Percentiles rank a stretch among this genome's conserved stretches.
These are phyloP conservation scores for Amylostereum chailletii DNA, from an alignment of 1,284 basidiomycete genomes.

Conservation along the genomic window DNA sequence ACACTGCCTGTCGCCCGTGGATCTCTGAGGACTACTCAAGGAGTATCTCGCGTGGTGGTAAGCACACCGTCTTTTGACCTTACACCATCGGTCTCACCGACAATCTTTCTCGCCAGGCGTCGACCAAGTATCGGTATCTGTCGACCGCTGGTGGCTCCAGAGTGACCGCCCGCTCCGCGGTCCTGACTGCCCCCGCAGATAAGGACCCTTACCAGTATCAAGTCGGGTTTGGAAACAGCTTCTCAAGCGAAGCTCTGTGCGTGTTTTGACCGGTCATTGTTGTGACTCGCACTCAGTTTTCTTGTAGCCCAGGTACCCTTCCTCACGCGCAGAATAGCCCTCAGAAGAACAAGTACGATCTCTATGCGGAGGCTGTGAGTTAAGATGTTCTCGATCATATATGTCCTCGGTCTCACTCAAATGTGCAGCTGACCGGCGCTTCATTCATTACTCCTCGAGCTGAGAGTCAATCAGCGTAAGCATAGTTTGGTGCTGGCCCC, in stretches of 20 bases:
- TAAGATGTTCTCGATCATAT: background rate
- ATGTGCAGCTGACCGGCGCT: conserved; percentile 44
- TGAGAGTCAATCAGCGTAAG: conserved; percentile 36
- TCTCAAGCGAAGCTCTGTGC: conserved; percentile 45
- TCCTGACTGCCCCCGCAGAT: conserved; percentile 28
- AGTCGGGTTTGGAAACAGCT: conserved; percentile 44
- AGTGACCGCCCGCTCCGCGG: conserved; percentile 30
- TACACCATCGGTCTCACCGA: too few relatives aligned
- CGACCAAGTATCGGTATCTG: background rate
- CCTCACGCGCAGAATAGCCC: conserved; percentile 51
- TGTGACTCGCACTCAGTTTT: background rate
- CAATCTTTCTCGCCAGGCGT: too few relatives aligned
- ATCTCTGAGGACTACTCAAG: too few relatives aligned
- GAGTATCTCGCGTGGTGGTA: too few relatives aligned
- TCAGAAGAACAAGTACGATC: conserved; percentile 51
- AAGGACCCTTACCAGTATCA: conserved; percentile 53
- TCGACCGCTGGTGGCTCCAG: background rate
- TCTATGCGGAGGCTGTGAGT: conserved; percentile 51
- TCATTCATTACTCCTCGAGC: conserved; percentile 50
- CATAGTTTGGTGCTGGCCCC: background rate
- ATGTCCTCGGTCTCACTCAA: background rate
- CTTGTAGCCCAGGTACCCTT: conserved; percentile 40
- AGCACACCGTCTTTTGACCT: too few relatives aligned
- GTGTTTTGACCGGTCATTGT: conserved; percentile 13
- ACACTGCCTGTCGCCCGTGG: too few relatives aligned